phyloP scores from a whole-genome alignment of 805 yeast species.

The Candida pini region DNA sequence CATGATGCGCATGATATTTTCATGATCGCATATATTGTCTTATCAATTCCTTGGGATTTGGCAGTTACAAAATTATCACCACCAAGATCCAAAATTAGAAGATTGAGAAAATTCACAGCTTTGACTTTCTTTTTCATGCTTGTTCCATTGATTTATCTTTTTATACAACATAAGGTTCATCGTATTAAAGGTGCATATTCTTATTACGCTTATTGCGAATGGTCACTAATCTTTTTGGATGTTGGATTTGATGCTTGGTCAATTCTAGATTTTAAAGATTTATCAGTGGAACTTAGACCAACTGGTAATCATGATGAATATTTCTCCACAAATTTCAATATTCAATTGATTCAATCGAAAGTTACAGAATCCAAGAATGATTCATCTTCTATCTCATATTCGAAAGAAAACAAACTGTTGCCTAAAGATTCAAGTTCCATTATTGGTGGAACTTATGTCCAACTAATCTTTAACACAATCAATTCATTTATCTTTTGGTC shows the following conservation, averaged over 20 bases:
- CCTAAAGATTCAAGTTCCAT: conserved; percentile 15
- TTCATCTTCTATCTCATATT: not conserved
- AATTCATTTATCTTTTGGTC: conserved; percentile 87
- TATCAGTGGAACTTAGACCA: conserved; percentile 44
- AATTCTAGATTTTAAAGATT: conserved; percentile 56
- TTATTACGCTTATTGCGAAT: conserved; percentile 88
- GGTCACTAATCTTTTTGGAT: conserved; percentile 83
- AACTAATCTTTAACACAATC: conserved; percentile 39
- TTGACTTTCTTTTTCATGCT: conserved; percentile 62
- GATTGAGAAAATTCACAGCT: conserved; percentile 48
- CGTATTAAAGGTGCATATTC: conserved; percentile 92
- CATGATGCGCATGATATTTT: conserved; percentile 95
- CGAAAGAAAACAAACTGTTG: conserved; percentile 8
- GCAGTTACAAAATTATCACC: conserved; percentile 48
- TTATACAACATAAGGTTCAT: conserved; percentile 89
- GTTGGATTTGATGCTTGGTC: conserved; percentile 82
- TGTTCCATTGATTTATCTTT: conserved; percentile 81
- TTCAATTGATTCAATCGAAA: conserved; percentile 9
- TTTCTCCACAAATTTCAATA: conserved; percentile 21
- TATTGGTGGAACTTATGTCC: conserved; percentile 24
- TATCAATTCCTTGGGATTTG: conserved; percentile 89
- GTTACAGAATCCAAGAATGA: not conserved
- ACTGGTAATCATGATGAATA: conserved; percentile 16
- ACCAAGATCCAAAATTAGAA: conserved; percentile 41
- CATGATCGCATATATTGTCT: conserved; percentile 84